Evolutionary conservation across 352 stramenopile genomes (phyloP).

Genomic region (Globisporangium paroecandrum): DNA sequence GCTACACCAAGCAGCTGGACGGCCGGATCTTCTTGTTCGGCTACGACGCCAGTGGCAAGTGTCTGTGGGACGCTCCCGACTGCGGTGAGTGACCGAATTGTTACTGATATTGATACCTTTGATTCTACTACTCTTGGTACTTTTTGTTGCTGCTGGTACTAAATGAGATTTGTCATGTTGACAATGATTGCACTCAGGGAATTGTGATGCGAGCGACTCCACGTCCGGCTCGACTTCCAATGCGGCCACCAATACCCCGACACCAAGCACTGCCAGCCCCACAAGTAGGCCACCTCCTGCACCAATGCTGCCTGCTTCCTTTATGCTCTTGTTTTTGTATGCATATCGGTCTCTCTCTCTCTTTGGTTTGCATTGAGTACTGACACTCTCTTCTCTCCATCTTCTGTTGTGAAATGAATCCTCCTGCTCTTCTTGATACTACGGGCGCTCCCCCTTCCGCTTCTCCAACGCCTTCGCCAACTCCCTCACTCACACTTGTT

Average conservation of each 20-base stretch:
- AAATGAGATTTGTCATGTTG: not conserved
- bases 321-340: not conserved
- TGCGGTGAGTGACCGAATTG: conserved; percentile 12
- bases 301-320: not conserved
- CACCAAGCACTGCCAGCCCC: conserved; percentile 2
- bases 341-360: not conserved
- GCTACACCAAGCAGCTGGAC: conserved; percentile 27
- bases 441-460: conserved; percentile 2
- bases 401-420: conserved; percentile 3
- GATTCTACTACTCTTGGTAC: not conserved
- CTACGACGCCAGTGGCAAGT: conserved; percentile 11
- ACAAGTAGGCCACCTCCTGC: conserved; percentile 15
- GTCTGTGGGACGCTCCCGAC: conserved; percentile 1
- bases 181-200: not conserved
- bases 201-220: conserved; percentile 6
- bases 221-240: not conserved
- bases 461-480: conserved; percentile 6
- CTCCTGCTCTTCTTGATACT: conserved; percentile 3
- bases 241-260: not conserved
- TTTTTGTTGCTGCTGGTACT: not conserved
- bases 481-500: not conserved
- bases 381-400: conserved; percentile 5
- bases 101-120: not conserved
- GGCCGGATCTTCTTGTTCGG: conserved; percentile 29
- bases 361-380: not conserved